A percentile compares a stretch with the other conserved stretches of the same genome.
Evolutionary conservation across 768 basidiomycete species (phyloP).

Genomic region (Kwoniella newhampshirensis): DNA sequence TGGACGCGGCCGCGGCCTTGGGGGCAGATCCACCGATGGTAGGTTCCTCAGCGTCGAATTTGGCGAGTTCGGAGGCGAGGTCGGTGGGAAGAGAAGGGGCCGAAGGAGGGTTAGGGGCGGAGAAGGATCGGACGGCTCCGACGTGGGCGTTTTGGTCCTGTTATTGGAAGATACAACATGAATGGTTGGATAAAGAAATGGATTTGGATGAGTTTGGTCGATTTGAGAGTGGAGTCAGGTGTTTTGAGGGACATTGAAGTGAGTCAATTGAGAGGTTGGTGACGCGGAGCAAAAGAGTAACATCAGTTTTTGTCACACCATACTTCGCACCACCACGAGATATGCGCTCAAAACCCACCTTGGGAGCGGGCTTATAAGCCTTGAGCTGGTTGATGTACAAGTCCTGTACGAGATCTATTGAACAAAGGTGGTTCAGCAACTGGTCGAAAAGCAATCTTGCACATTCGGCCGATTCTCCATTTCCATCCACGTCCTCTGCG

Average conservation of each 20-base stretch:
- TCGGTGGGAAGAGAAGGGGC: slow-evolving; percentile 73
- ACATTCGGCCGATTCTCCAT: slow-evolving; percentile 15
- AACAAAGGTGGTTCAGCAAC: slow-evolving; percentile 30
- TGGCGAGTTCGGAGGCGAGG: slow-evolving; percentile 78
- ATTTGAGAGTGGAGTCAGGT: slow-evolving; percentile 8
- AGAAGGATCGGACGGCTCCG: slow-evolving; percentile 78
- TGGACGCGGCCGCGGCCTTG: slow-evolving; percentile 48
- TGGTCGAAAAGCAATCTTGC: neutral
- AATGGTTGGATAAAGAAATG: neutral
- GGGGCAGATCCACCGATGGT: slow-evolving; percentile 54
- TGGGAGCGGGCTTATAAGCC: slow-evolving; percentile 74
- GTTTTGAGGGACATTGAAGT: too few relatives aligned
- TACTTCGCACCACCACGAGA: neutral
- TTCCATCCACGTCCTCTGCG: too few relatives aligned
- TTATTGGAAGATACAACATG: neutral
- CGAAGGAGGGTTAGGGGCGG: slow-evolving; percentile 70
- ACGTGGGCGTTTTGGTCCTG: slow-evolving; percentile 90
- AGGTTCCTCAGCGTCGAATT: slow-evolving; percentile 82
- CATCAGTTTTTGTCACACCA: too few relatives aligned
- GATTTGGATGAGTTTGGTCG: neutral
- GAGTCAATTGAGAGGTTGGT: too few relatives aligned
- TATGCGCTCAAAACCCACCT: slow-evolving; percentile 59
- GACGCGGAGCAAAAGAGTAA: too few relatives aligned
- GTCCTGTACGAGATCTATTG: slow-evolving; percentile 94
- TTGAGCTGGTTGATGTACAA: slow-evolving; percentile 87